Evolutionary conservation across 2,329 filamentous ascomycete species (phyloP), one percentile per base, ranked within the genome.

Genomic region (Sporothrix curviconia): DNA sequence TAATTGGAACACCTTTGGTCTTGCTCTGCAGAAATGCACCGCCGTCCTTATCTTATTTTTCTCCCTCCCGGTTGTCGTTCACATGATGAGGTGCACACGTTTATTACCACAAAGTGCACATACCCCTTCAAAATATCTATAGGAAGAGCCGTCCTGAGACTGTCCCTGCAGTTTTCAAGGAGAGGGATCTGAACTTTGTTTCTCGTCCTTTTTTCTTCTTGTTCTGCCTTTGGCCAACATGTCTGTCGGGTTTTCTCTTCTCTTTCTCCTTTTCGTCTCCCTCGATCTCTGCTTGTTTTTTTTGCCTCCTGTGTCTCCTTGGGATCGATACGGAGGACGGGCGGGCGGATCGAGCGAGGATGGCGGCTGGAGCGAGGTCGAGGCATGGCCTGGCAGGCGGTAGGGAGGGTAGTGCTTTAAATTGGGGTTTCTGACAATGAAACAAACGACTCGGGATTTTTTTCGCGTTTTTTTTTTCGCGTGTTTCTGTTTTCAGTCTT

Each of bases 81-180:
- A 60, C 55, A 72, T 72, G 70, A 72, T 73, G 70, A 72, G 61
- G 69, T 71, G 66, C 67, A 25, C 25, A 17, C n/a, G n/a, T n/a
- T 32, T 32, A 6, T 32, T 55, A 25, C n/a, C 24, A 43, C 32
- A 66, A 68, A 44, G n/a, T 24, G 49, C 49, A 58, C 60, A 59
- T 32, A 58, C 61, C 69, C 69, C 67, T 68, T 66, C 57, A 67
- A 50, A 67, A 44, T 24, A 61, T 65, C 59, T 64, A 64, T 69
- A 73, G 71, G 71, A 73, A 73, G 71, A 73, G 71, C 71, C 71
- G 71, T 73, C n/a, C 69, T 73, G 70, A 73, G 70, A 69, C 67
- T 63, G 61, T 62, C 63, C 59, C 60, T 62, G 62, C 58, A 58
- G 56, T 49, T 52, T 8, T 11, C 28, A 24, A 17, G 25, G 39